These are phyloP conservation scores for Trichosporon coremiiforme DNA, from an alignment of 1,284 basidiomycete species.

Conservation along the genomic window DNA sequence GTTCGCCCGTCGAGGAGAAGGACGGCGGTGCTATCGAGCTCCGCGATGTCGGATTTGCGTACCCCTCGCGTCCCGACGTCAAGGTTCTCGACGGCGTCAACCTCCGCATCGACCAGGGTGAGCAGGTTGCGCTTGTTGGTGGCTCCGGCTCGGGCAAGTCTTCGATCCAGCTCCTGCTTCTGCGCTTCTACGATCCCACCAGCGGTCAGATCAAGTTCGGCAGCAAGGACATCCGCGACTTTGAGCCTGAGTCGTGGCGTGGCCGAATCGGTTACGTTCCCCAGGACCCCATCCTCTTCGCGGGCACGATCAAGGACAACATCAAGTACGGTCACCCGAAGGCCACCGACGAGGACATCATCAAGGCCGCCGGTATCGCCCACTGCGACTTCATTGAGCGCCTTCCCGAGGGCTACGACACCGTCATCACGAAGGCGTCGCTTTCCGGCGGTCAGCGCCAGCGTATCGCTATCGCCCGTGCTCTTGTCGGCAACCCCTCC, in stretches of 20 bases:
- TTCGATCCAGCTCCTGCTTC: conserved; percentile 72
- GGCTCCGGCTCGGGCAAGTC: conserved; percentile 58
- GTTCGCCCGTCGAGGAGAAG: conserved; percentile 38
- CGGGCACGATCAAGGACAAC: conserved; percentile 74
- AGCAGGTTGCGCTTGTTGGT: conserved; percentile 57
- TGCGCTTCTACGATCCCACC: conserved; percentile 85
- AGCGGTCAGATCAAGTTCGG: conserved; percentile 74
- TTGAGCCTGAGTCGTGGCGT: conserved; percentile 74
- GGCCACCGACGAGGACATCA: conserved; percentile 46
- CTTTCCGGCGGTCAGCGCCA: conserved; percentile 59
- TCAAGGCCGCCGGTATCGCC: conserved; percentile 47
- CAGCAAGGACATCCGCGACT: conserved; percentile 73
- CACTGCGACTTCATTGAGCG: conserved; percentile 55
- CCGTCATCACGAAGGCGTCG: conserved; percentile 53
- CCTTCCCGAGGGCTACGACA: conserved; percentile 53
- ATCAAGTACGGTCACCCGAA: conserved; percentile 62
- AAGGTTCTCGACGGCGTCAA: conserved; percentile 72
- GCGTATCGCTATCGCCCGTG: conserved; percentile 60
- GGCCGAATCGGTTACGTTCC: conserved; percentile 70
- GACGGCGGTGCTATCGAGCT: conserved; percentile 67
- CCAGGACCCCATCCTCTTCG: conserved; percentile 73
- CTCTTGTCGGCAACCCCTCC: conserved; percentile 58
- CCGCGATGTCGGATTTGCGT: conserved; percentile 74
- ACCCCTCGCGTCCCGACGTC: conserved; percentile 84
- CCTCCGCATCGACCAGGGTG: conserved; percentile 58